Evolutionary conservation across 768 basidiomycete genomes (phyloP).

Genomic region (Fibroporia radiculosa): DNA sequence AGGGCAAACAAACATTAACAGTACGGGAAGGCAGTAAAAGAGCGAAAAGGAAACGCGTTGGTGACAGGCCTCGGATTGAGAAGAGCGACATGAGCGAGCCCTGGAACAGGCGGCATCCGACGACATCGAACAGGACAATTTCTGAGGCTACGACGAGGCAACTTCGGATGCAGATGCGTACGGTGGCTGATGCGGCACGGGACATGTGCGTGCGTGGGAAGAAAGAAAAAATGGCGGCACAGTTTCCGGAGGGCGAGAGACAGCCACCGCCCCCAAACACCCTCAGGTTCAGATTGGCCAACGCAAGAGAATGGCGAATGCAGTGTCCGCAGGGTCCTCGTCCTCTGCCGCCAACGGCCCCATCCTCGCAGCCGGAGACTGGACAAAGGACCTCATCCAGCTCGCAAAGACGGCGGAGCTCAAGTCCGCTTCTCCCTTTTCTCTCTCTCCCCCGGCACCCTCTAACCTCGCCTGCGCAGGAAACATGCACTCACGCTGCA

Average conservation of each 20-base stretch:
- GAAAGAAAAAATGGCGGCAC: constrained; percentile 1
- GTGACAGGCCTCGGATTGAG: no score
- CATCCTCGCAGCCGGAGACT: constrained; percentile 76
- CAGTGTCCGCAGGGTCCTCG: constrained; percentile 24
- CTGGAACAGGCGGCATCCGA: no score
- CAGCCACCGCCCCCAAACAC: constrained; percentile 19
- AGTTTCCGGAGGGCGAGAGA: constrained; percentile 22
- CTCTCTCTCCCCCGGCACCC: neutral
- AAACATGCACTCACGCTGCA: constrained; percentile 81
- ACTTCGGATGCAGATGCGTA: no score
- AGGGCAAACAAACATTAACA: neutral
- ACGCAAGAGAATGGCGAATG: constrained; percentile 7
- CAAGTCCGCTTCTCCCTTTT: constrained; percentile 49
- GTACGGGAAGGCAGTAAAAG: neutral
- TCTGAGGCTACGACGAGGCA: no score
- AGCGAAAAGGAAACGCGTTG: neutral
- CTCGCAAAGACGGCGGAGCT: constrained; percentile 83
- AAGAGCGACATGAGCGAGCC: no score
- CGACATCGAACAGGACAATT: no score
- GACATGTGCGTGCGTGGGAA: neutral
- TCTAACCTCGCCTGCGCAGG: constrained; percentile 28
- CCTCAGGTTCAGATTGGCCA: constrained; percentile 14
- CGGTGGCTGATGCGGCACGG: no score
- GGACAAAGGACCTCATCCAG: constrained; percentile 82
- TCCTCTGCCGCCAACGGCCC: constrained; percentile 25